These are phyloP conservation scores for Pythium folliculosum DNA, from an alignment of 352 stramenopile species.

Conservation along the genomic window DNA sequence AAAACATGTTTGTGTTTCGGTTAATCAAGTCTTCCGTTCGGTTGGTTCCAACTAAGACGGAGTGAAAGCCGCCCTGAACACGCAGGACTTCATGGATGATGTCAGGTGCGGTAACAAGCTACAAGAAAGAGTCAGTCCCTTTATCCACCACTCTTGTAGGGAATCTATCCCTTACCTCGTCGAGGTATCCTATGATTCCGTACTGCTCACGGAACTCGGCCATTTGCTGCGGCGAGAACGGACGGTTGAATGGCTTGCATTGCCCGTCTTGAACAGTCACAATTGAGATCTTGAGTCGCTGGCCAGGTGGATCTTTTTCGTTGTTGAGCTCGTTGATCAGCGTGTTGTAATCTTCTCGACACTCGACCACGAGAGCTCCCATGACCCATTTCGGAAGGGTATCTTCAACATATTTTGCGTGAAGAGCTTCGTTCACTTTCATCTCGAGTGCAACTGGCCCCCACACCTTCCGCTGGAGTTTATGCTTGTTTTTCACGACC, in stretches of 20 bases:
- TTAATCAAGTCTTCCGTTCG: constrained; percentile 83
- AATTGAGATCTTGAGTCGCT: constrained; percentile 63
- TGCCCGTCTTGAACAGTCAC: constrained; percentile 66
- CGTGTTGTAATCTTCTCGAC: constrained; percentile 80
- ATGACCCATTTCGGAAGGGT: constrained; percentile 82
- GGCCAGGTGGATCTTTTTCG: constrained; percentile 30
- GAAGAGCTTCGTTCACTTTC: constrained; percentile 74
- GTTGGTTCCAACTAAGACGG: constrained; percentile 72
- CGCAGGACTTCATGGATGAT: constrained; percentile 83
- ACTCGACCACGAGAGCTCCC: constrained; percentile 73
- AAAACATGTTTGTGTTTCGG: constrained; percentile 62
- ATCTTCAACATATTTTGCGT: constrained; percentile 86
- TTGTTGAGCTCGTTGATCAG: constrained; percentile 70
- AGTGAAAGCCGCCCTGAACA: constrained; percentile 69
- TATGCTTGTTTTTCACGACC: constrained; percentile 69
- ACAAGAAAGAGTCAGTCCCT: background rate
- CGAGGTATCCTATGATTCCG: constrained; percentile 75
- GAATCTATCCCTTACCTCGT: constrained; percentile 47
- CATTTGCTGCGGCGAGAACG: constrained; percentile 66
- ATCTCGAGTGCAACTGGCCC: constrained; percentile 83
- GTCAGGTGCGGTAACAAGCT: constrained; percentile 80
- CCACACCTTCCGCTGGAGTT: constrained; percentile 79
- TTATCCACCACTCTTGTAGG: background rate
- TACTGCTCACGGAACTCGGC: constrained; percentile 46
- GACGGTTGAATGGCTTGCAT: constrained; percentile 50